Evolutionary conservation across 2,329 filamentous ascomycete genomes (phyloP).

Genomic region (Pseudocercospora eumusae): DNA sequence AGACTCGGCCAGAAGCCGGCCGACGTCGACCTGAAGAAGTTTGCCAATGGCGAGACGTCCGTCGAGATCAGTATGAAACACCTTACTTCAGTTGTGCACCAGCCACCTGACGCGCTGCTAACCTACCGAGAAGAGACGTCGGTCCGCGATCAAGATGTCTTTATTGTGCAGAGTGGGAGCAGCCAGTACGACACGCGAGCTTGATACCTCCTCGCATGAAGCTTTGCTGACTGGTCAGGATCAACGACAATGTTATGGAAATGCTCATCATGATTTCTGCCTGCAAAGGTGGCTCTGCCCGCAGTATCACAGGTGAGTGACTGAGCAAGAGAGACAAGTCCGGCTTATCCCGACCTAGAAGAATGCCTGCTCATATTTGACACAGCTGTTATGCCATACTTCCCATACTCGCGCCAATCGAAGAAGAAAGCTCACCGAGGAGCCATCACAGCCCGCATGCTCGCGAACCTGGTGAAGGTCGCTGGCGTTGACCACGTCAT

Average conservation of each 20-base stretch:
- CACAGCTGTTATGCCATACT: conserved; percentile 84
- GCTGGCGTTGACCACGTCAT: conserved; percentile 97
- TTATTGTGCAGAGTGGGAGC: conserved; percentile 96
- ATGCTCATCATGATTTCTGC: conserved; percentile 98
- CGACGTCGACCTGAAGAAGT: conserved; percentile 64
- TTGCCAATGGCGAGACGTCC: conserved; percentile 69
- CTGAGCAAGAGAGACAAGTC: conserved; percentile 32
- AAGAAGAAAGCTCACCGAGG: conserved; percentile 98
- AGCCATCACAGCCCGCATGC: conserved; percentile 94
- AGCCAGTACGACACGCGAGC: conserved; percentile 56
- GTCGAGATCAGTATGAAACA: conserved; percentile 62
- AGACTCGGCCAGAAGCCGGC: conserved; percentile 62
- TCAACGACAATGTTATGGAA: conserved; percentile 99
- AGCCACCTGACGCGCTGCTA: conserved; percentile 32
- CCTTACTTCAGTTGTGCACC: background rate
- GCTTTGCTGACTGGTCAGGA: conserved; percentile 49
- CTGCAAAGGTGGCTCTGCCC: conserved; percentile 95
- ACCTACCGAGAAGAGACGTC: conserved; percentile 52
- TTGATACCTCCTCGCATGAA: conserved; percentile 8
- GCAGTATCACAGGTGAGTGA: conserved; percentile 86
- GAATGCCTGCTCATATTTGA: background rate
- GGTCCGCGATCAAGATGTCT: conserved; percentile 97
- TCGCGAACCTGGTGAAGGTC: conserved; percentile 89
- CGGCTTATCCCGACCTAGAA: background rate
- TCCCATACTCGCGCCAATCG: conserved; percentile 98